phyloP scores from a whole-genome alignment of 768 basidiomycete species.

The Lentinula boryana region DNA sequence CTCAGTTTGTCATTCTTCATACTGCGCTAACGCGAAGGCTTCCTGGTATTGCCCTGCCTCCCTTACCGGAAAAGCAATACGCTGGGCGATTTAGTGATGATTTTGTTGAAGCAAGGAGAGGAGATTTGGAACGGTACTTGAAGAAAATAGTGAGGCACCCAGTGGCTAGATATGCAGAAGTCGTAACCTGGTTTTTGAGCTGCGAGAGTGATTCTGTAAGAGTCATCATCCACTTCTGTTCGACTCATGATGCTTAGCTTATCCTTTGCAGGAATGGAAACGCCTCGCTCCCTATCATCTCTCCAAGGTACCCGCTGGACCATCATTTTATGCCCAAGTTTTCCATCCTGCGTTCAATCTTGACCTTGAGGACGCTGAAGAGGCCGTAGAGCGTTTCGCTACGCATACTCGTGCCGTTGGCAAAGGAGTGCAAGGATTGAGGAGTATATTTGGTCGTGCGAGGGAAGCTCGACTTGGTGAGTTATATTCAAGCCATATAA shows the following conservation, averaged over 20 bases:
- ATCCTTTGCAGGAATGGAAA: constrained; percentile 58
- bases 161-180: constrained; percentile 71
- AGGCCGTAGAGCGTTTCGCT: constrained; percentile 55
- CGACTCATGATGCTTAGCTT: background rate
- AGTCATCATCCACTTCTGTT: background rate
- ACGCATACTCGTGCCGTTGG: constrained; percentile 60
- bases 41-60: constrained; percentile 73
- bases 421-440: constrained; percentile 61
- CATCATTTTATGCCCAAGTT: constrained; percentile 71
- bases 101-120: constrained; percentile 77
- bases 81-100: constrained; percentile 73
- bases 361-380: constrained; percentile 64
- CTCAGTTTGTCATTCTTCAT: constrained; percentile 77
- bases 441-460: constrained; percentile 54
- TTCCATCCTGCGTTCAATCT: constrained; percentile 85
- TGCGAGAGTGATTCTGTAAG: constrained; percentile 72
- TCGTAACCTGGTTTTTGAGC: constrained; percentile 72
- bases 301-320: constrained; percentile 59
- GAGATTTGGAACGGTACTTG: constrained; percentile 79
- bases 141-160: constrained; percentile 67
- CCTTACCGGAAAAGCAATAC: constrained; percentile 83
- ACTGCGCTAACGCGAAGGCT: constrained; percentile 62
- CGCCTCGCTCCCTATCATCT: constrained; percentile 55
- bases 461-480: constrained; percentile 66
- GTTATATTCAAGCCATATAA: constrained; percentile 10